phyloP scores from a whole-genome alignment of 1,139 yeast genomes.

The Hanseniaspora gamundiae region DNA sequence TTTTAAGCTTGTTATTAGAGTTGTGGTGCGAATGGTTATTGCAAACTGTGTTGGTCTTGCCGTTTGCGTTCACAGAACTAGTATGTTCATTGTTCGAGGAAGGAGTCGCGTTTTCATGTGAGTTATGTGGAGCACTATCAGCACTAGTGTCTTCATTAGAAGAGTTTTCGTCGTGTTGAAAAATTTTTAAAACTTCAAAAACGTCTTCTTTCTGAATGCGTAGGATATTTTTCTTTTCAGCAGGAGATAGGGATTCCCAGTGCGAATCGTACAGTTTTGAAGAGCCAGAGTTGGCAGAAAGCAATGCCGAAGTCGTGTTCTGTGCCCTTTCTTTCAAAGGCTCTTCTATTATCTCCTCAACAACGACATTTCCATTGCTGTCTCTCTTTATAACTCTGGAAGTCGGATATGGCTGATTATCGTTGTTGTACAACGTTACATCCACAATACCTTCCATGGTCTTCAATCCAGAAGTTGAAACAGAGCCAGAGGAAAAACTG shows the following conservation, averaged over 20 bases:
- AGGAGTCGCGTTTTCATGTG: conserved; percentile 6
- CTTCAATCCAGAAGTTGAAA: not conserved
- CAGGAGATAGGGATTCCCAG: conserved; percentile 58
- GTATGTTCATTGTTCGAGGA: conserved; percentile 3
- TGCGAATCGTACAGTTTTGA: conserved; percentile 24
- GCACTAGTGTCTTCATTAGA: not conserved
- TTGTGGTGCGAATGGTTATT: conserved; percentile 3
- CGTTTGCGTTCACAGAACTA: too few relatives aligned
- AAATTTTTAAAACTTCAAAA: conserved; percentile 48
- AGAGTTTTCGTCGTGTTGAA: conserved; percentile 32
- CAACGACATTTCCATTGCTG: conserved; percentile 63
- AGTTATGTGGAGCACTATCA: too few relatives aligned
- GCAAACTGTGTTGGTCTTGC: too few relatives aligned
- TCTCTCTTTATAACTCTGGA: conserved; percentile 63
- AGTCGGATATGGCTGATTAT: conserved; percentile 55
- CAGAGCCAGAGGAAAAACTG: not conserved
- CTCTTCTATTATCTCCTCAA: conserved; percentile 28
- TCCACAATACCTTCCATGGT: not conserved
- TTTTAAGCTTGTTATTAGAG: not conserved
- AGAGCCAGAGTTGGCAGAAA: conserved; percentile 6
- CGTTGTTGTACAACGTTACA: conserved; percentile 25
- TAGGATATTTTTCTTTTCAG: conserved; percentile 50
- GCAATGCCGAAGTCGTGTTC: conserved; percentile 2
- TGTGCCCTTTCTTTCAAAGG: conserved; percentile 1
- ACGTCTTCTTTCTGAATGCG: conserved; percentile 62